Evolutionary conservation across 805 yeast species (phyloP), one percentile per base, ranked within the genome.

Genomic region (Kodamaea kakaduensis): DNA sequence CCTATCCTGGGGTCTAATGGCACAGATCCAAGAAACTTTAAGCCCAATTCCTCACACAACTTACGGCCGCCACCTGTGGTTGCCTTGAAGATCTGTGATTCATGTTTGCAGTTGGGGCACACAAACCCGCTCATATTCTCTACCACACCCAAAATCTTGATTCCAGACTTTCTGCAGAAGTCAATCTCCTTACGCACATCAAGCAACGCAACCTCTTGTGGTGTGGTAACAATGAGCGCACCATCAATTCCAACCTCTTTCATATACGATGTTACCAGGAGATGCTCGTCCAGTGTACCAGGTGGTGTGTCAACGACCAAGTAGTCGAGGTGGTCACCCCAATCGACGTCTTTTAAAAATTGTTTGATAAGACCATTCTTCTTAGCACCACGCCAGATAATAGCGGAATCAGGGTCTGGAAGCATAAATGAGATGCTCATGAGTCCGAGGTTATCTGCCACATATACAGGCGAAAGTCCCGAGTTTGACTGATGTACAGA

Each of bases 121-220:
- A 93, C 97, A 63, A 93, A 93, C 2, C 98, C 99, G 6, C 96
- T 78, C 99, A 93, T 93, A 58, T 93, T 93, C 56, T 93, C 99
- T 13, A 93, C 97, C 9, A 93, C 60, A 0, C 99, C 99, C 28
- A 93, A 58, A 3, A 93, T 74, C 41, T 73, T 81, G 42, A 93
- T 88, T 2, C 79, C 81, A 2, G 97, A 97, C 58, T 93, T 93
- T 27, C 78, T 71, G 59, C 98, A 93, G 51, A 93, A 93, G 54
- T 90, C 95, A 14, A 93, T 85, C 54, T 93, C 98, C 59, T 93
- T 93, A 38, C 99, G 69, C 4, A 93, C 99, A 54, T 93, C 99
- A 30, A 93, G 62, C 25, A 93, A 64, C 0, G 98, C 95, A 14
- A 90, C 97, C 57, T 93, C 99, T 59, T 93, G 99, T 0, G 99